A percentile compares a stretch with the other conserved stretches of the same genome.
Evolutionary conservation across 345 rosid genomes (phyloP).

Genomic region (Aquilaria sinensis): DNA sequence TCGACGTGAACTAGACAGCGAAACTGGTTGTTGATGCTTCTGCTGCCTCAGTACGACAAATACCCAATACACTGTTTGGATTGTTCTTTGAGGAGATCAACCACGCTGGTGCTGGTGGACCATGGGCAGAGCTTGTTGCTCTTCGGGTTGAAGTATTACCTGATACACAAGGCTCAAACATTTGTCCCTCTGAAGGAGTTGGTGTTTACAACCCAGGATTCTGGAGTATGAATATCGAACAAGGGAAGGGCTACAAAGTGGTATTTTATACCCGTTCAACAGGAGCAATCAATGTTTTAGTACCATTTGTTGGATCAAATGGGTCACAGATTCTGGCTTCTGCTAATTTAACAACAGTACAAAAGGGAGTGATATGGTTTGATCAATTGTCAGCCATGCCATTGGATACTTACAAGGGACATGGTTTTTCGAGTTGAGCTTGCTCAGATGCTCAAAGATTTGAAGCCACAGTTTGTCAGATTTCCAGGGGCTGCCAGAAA

Average conservation of each 20-base stretch:
- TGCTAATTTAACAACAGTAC: slow-evolving; percentile 56
- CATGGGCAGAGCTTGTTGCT: slow-evolving; percentile 98
- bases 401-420: slow-evolving; percentile 82
- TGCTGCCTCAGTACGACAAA: slow-evolving; percentile 28
- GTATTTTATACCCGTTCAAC: slow-evolving; percentile 62
- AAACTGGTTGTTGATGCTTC: slow-evolving; percentile 58
- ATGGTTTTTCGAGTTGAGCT: slow-evolving; percentile 91
- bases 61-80: slow-evolving; percentile 83
- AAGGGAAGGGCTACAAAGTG: slow-evolving; percentile 74
- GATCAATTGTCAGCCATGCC: slow-evolving; percentile 98
- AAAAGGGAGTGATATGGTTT: slow-evolving; percentile 78
- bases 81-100: slow-evolving; percentile 98
- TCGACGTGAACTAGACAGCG: slow-evolving; percentile 37
- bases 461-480: slow-evolving; percentile 84
- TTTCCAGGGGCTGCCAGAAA: too few relatives aligned
- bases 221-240: slow-evolving; percentile 94
- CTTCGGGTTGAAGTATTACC: slow-evolving; percentile 86
- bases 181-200: slow-evolving; percentile 79
- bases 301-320: slow-evolving; percentile 60
- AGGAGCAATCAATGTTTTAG: slow-evolving; percentile 53
- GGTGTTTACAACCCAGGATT: slow-evolving; percentile 93
- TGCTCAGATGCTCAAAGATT: slow-evolving; percentile 53
- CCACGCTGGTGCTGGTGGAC: slow-evolving; percentile 98
- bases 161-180: slow-evolving; percentile 35
- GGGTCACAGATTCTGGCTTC: slow-evolving; percentile 58